Base-by-base conservation (phyloP, 176 grass and related monocot species). In the Saccharum officinarum region DNA sequence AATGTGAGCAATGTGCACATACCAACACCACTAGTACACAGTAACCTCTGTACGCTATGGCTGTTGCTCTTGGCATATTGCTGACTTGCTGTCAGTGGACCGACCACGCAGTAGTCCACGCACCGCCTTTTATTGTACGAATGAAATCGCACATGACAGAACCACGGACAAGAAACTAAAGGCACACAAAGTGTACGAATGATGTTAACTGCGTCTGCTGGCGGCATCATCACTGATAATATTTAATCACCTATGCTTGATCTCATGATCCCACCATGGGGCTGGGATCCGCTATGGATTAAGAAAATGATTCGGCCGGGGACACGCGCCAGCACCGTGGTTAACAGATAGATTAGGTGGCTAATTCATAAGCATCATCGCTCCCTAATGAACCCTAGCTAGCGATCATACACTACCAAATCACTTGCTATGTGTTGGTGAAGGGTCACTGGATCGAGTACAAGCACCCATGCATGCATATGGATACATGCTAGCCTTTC, bases 21-120 rank as follows among this genome's bases (percentile, higher is more conserved):
- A 3, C 23, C 57, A 23, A 11, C 34, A 61, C 25, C 34, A 41
- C 22, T 10, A 78, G 45, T 1, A 15, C 13, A 47, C 45, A 47
- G 13, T 47, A 47, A 47, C 45, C 45, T 47, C 13, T 47, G 6
- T 26, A 23, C 55, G 8, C 76, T 25, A 45, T 57, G 38, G 59
- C 59, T 15, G 45, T 47, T 47, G 45, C 45, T 47, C 45, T 47
- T 47, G 13, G 78, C 44, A 11, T 36, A 17, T 81, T 81, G 28
- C n/a, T n/a, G n/a, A n/a, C n/a, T n/a, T n/a, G n/a, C 64, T 81
- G 78, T 81, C 64, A 81, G 44, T 81, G 78, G 45, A 14, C 65
- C 65, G 65, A 69, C 65, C 79, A 55, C 44, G 16, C 41, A 46
- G 28, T 42, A 4, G 28, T 49, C 73, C 45, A 28, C 28, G 28